Evolutionary conservation across 495 filamentous ascomycete species (phyloP).

Genomic region (Neurospora intermedia): DNA sequence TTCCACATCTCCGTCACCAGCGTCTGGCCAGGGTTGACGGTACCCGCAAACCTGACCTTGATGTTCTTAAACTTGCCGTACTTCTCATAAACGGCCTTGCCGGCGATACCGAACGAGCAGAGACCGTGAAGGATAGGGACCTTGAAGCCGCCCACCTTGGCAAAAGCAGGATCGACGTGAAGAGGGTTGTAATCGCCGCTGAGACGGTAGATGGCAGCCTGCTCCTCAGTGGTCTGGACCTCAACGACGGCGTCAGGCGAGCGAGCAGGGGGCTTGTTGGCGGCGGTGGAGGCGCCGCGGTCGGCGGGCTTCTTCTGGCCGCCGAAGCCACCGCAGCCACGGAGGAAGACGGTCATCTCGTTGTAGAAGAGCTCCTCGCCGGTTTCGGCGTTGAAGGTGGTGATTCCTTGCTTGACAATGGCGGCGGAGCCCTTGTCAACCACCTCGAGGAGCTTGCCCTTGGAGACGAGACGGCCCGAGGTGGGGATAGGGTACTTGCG

Average conservation of each 20-base stretch:
- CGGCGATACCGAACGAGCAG: constrained; percentile 87
- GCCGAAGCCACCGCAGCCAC: constrained; percentile 86
- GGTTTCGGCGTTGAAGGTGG: constrained; percentile 67
- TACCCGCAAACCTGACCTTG: constrained; percentile 92
- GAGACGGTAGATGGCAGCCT: constrained; percentile 90
- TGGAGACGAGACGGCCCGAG: constrained; percentile 64
- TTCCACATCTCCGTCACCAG: constrained; percentile 98
- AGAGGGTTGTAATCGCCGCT: constrained; percentile 85
- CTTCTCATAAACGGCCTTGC: constrained; percentile 77
- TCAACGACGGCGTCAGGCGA: constrained; percentile 72
- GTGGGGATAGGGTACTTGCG: constrained; percentile 92
- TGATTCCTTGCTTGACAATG: constrained; percentile 67
- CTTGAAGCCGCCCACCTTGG: constrained; percentile 93
- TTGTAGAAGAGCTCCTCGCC: constrained; percentile 95
- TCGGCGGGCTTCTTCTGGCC: constrained; percentile 69
- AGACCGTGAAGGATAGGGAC: constrained; percentile 89
- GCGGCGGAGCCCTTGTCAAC: constrained; percentile 92
- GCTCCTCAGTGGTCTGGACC: constrained; percentile 84
- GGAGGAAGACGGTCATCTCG: constrained; percentile 82
- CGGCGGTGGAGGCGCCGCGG: constrained; percentile 66
- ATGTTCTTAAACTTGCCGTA: constrained; percentile 85
- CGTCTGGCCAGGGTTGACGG: constrained; percentile 87
- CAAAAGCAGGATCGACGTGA: constrained; percentile 90
- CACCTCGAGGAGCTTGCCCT: constrained; percentile 83
- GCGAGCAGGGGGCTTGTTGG: constrained; percentile 69